Conservation (phyloP, 2,329 filamentous ascomycete species). For the Dactylellina leptospora region DNA sequence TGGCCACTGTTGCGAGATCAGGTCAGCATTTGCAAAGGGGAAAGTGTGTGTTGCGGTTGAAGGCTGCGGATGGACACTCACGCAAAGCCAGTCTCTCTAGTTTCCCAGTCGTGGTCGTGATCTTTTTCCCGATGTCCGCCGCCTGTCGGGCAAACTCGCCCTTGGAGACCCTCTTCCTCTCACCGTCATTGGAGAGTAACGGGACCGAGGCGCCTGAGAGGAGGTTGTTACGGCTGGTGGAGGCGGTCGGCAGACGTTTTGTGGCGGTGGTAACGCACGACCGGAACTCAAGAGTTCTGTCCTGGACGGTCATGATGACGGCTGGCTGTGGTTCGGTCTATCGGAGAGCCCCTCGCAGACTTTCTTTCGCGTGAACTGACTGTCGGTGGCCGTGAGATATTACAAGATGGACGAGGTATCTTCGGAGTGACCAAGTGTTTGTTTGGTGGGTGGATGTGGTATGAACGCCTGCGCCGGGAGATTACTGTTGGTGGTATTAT, state of each 20-base stretch:
- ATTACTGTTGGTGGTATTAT: neutral
- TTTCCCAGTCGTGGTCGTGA: constrained; percentile 91
- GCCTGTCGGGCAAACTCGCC: constrained; percentile 94
- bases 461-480: constrained; percentile 8
- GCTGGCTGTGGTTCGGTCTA: no score
- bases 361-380: no score
- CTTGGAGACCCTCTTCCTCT: constrained; percentile 67
- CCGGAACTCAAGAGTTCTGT: constrained; percentile 94
- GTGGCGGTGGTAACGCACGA: constrained; percentile 72
- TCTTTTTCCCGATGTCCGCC: constrained; percentile 89
- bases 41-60: constrained; percentile 16
- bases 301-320: constrained; percentile 80
- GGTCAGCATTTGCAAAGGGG: constrained; percentile 5
- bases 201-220: constrained; percentile 77
- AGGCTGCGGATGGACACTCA: constrained; percentile 61
- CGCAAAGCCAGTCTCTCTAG: constrained; percentile 88
- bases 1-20: constrained; percentile 72
- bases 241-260: constrained; percentile 78
- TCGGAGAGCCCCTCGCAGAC: no score
- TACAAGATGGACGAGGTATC: no score
- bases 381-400: no score
- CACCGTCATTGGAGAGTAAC: constrained; percentile 72
- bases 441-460: no score
- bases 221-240: constrained; percentile 80
- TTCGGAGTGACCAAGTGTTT: constrained; percentile 38